Base-by-base conservation (phyloP, 179 eudicot genomes). In the Amaranthus tricolor region DNA sequence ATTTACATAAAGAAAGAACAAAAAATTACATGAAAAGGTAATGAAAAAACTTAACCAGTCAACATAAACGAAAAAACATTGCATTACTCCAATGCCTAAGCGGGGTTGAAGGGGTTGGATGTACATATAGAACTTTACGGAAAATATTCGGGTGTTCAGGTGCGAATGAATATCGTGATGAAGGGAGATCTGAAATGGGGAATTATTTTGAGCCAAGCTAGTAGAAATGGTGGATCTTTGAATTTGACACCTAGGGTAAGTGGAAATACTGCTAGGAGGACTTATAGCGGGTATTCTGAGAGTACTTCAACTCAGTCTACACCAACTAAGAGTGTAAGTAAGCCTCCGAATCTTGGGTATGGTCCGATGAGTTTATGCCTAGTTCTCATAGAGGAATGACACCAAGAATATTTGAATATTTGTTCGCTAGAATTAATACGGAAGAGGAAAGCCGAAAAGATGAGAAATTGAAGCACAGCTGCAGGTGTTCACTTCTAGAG, bases 401-500 rank as follows among this genome's bases (percentile, higher is more conserved):
- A 17, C 98, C 99, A 16, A 86, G 98, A 51, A 96, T 91, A 77
- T 96, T 96, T 86, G 98, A 93, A 64, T 96, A 87, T 81, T 88
- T 96, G 84, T 96, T 96, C 85, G 98, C 97, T 76, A 89, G 99
- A 84, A 96, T 93, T n/a, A 88, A 89, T 86, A 98, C 97, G 77
- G 99, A 96, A 84, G 99, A 96, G 85, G 98, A 96, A 89, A 91
- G 89, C 61, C 87, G 97, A 60, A 89, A 88, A 73, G 98, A 96
- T 82, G 99, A 96, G 81, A 87, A 84, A 70, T 79, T 96, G 66
- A 85, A 80, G 82, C 90, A 96, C 85, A 82, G 80, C 55, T 96
- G 99, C 89, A 96, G 87, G 84, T 93, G 99, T 81, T 96, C 99
- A 78, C 93, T 96, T 81, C 71, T 96, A 75, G 99, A 96, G 88